Evolutionary conservation across 73 alveolate species (phyloP).

Genomic region (Uronychia setigera): DNA sequence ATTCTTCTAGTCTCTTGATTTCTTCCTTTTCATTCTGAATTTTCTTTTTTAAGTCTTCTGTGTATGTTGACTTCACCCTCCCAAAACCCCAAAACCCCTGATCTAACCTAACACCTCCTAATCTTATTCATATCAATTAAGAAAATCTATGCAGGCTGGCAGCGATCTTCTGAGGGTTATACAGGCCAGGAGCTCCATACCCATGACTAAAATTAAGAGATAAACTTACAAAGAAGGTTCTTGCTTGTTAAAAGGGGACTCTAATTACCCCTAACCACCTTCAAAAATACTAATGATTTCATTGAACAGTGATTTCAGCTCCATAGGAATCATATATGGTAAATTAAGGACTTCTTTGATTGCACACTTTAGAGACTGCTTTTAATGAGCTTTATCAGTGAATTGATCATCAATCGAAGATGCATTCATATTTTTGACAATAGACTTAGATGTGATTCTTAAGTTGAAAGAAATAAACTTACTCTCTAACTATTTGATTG

Average conservation of each 20-base stretch:
- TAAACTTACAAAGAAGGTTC: not conserved
- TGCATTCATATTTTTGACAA: constrained; percentile 26
- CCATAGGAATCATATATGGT: constrained; percentile 7
- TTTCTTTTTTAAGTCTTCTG: no score
- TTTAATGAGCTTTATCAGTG: constrained; percentile 33
- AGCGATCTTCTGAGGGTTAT: no score
- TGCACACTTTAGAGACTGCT: constrained; percentile 39
- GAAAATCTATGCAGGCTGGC: no score
- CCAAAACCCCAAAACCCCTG: constrained; percentile 47
- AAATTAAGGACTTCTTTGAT: constrained; percentile 39
- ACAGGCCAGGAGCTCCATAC: not conserved
- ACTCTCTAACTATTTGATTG: constrained; percentile 85
- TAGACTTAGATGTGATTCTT: constrained; percentile 21
- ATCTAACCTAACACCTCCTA: no score
- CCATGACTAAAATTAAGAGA: no score
- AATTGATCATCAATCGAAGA: constrained; percentile 34
- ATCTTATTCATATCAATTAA: no score
- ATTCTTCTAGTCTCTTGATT: no score
- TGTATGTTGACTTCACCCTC: no score
- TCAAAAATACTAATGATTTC: not conserved
- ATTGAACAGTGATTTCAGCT: not conserved
- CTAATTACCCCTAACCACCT: not conserved
- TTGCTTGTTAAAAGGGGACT: not conserved
- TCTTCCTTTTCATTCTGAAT: no score
- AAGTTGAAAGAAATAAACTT: not conserved